A percentile compares a stretch with the other conserved stretches of the same genome.
Evolutionary conservation across 768 basidiomycete genomes (phyloP).

Genomic region (Lactifluus pinguis): DNA sequence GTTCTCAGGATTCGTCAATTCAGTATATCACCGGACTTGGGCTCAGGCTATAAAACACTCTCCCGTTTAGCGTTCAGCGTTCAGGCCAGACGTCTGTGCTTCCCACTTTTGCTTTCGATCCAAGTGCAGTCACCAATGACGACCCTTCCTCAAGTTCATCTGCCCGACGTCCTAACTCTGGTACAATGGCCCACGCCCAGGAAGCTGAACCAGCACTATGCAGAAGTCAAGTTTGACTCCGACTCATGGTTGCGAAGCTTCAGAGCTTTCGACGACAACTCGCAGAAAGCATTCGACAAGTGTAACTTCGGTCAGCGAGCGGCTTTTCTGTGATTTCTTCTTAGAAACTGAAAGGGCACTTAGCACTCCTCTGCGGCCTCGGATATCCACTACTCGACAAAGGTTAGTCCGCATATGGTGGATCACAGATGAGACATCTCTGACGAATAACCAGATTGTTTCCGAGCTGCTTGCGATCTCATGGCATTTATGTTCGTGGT

Average conservation of each 20-base stretch:
- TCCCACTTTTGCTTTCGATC: not conserved
- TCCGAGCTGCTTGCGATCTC: conserved; percentile 39
- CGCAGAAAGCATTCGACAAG: conserved; percentile 15
- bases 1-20: not conserved
- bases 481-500: conserved; percentile 43
- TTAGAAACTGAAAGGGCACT: not conserved
- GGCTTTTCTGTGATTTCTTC: not conserved
- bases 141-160: not conserved
- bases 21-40: not conserved
- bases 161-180: conserved; percentile 9
- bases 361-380: conserved; percentile 32
- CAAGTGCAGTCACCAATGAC: not conserved
- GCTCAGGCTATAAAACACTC: not conserved
- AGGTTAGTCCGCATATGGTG: conserved; percentile 21
- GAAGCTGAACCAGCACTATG: conserved; percentile 15
- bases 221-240: conserved; percentile 13
- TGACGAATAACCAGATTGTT: not conserved
- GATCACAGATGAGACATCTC: not conserved
- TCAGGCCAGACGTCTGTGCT: not conserved
- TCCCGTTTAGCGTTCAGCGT: not conserved
- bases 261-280: conserved; percentile 10
- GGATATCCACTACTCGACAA: conserved; percentile 28
- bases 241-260: conserved; percentile 15
- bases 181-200: conserved; percentile 19
- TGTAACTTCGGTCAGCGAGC: conserved; percentile 17